Evolutionary conservation across 73 alveolate species (phyloP).

Genomic region (Stentor coeruleus): DNA sequence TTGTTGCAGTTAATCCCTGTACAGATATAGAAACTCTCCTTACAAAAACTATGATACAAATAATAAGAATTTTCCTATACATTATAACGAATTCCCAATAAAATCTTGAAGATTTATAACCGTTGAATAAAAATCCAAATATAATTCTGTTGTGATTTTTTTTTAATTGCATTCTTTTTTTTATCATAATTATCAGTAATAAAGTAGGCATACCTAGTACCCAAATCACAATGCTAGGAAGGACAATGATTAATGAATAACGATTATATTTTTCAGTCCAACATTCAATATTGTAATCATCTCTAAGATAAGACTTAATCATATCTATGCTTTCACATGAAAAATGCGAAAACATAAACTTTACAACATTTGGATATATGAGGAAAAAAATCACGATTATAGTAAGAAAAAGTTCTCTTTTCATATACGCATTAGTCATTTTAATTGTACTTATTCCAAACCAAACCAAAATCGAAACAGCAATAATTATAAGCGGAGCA

Average conservation of each 20-base stretch:
- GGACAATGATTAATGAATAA: slow-evolving; percentile 29
- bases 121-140: slow-evolving; percentile 63
- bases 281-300: slow-evolving; percentile 48
- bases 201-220: neutral
- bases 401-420: slow-evolving; percentile 39
- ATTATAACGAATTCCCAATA: slow-evolving; percentile 64
- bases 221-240: slow-evolving; percentile 52
- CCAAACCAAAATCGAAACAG: slow-evolving; percentile 35
- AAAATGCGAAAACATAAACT: slow-evolving; percentile 47
- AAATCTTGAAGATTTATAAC: slow-evolving; percentile 42
- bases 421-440: slow-evolving; percentile 29
- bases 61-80: slow-evolving; percentile 49
- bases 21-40: neutral
- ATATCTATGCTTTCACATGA: slow-evolving; percentile 50
- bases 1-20: neutral
- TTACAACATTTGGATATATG: slow-evolving; percentile 53
- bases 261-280: slow-evolving; percentile 29
- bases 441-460: slow-evolving; percentile 21
- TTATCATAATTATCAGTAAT: neutral
- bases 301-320: slow-evolving; percentile 30
- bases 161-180: too few species aligned
- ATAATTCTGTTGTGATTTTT: slow-evolving; percentile 31
- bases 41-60: slow-evolving; percentile 42
- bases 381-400: slow-evolving; percentile 44
- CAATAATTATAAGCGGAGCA: slow-evolving; percentile 36